Evolutionary conservation across 257 asterid species (phyloP).

Genomic region (Orobanche coerulescens): DNA sequence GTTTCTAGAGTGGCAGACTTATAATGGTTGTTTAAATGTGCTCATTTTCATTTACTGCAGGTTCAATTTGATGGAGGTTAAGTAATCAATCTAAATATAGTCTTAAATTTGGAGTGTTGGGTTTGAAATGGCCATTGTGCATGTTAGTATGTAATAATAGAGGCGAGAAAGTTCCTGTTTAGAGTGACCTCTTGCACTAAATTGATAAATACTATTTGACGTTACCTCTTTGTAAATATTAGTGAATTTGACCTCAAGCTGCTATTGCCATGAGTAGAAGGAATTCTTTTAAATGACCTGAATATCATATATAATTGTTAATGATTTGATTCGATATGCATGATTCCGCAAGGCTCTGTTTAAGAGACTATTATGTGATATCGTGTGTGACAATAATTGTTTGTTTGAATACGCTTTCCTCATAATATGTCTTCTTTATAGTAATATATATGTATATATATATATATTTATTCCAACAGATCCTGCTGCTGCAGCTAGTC

Average conservation of each 20-base stretch:
- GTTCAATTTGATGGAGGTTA: not conserved
- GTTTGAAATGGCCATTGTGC: not conserved
- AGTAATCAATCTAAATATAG: not conserved
- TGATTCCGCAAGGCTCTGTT: not conserved
- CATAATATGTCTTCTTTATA: conserved; percentile 9
- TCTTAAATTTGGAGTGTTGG: not conserved
- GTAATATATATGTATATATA: not conserved
- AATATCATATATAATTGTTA: not conserved
- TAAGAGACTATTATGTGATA: not conserved
- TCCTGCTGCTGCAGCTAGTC: conserved; percentile 53
- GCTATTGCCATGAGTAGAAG: not conserved
- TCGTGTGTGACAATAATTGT: not conserved
- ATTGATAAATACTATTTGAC: not conserved
- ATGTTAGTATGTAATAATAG: not conserved
- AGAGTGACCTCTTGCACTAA: not conserved
- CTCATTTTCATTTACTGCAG: not conserved
- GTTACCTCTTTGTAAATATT: not conserved
- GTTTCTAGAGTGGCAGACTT: not conserved
- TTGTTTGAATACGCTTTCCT: not conserved
- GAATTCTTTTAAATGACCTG: conserved; percentile 2
- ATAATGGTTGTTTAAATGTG: not conserved
- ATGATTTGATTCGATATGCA: not conserved
- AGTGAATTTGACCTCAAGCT: not conserved
- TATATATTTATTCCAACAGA: conserved; percentile 44
- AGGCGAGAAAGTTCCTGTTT: not conserved